Conservation (phyloP, 441 rosid species). For the Erodium trifolium region DNA sequence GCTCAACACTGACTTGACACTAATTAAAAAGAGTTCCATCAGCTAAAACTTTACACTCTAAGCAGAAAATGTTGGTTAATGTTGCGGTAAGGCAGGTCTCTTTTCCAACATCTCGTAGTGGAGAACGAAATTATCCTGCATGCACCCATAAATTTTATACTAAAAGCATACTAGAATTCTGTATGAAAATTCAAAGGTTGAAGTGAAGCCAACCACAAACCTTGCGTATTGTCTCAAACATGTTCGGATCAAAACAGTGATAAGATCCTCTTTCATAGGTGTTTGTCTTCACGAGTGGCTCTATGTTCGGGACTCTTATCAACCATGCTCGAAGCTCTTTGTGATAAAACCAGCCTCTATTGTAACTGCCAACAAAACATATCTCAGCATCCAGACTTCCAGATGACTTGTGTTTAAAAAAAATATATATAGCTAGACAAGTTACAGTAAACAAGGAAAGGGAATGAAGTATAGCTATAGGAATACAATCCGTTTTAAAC, state of each 20-base stretch:
- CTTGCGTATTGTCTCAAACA: constrained; percentile 70
- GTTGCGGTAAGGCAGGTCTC: constrained; percentile 64
- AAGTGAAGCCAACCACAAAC: constrained; percentile 22
- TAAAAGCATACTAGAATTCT: background rate
- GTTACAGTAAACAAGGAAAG: background rate
- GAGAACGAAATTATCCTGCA: constrained; percentile 86
- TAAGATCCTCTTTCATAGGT: constrained; percentile 81
- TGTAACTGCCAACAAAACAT: constrained; percentile 38
- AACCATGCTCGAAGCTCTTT: constrained; percentile 79
- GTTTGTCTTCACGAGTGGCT: constrained; percentile 78
- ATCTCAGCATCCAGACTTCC: constrained; percentile 6
- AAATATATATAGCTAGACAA: background rate
- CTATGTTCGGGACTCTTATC: constrained; percentile 55
- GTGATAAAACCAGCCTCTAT: constrained; percentile 87
- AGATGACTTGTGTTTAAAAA: background rate
- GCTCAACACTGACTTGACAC: background rate
- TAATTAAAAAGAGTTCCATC: background rate
- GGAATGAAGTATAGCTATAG: background rate
- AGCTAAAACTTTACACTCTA: constrained; percentile 6
- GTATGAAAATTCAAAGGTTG: background rate
- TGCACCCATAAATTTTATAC: background rate
- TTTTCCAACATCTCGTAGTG: constrained; percentile 77
- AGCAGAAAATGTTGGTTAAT: constrained; percentile 23
- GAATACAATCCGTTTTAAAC: too few species aligned
- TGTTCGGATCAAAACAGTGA: constrained; percentile 76